Base-by-base conservation (phyloP, 495 filamentous ascomycete genomes). In the Cercophora scortea region DNA sequence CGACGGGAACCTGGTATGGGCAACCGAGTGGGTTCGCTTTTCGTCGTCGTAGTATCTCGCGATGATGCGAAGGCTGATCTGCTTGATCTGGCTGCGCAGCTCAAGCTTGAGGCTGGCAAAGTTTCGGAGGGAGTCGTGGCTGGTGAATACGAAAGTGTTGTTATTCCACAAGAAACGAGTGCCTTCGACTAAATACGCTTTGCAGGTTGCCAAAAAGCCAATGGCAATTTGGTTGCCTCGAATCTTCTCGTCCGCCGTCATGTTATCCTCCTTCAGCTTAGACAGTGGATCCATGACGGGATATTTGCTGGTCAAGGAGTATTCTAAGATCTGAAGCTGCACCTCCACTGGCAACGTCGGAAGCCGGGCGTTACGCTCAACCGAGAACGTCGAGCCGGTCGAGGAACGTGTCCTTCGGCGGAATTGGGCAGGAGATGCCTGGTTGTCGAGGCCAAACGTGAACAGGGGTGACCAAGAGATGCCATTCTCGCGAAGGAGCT, bases 231-330 rank as follows among this genome's bases (percentile, higher is more conserved):
- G 52, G 46, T 64, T 62, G 13, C 55, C 54, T 13, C 65, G 64
- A 18, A 50, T 19, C 47, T 65, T 65, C 58, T 78, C 75, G 4
- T 40, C 48, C 2, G 46, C 41, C 0, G 67, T 63, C 15, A 73
- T 43, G 43, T 61, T 60, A 12, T 71, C 65, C 7, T 36, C 48
- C 45, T 62, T 66, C 32, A 54, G 32, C 43, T 68, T 68, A 48
- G 49, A 72, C 13, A 78, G 64, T 19, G 75, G 75, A 40, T 78
- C 75, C 32, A 76, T 59, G 50, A 78, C 71, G n/a, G 75, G 71
- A 15, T 62, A 50, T 6, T 63, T 52, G 56, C 67, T 71, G 6
- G 63, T 75, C 45, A 78, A 15, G n/a, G 72, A 64, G 48, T 68
- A 69, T 8, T 62, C 63, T 33, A 78, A 52, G 17, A 78, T 71